Percentiles rank a stretch among this genome's conserved stretches.
These are phyloP conservation scores for Blakeslea trispora DNA, from an alignment of 371 early-diverging fungal genomes.

Conservation along the genomic window DNA sequence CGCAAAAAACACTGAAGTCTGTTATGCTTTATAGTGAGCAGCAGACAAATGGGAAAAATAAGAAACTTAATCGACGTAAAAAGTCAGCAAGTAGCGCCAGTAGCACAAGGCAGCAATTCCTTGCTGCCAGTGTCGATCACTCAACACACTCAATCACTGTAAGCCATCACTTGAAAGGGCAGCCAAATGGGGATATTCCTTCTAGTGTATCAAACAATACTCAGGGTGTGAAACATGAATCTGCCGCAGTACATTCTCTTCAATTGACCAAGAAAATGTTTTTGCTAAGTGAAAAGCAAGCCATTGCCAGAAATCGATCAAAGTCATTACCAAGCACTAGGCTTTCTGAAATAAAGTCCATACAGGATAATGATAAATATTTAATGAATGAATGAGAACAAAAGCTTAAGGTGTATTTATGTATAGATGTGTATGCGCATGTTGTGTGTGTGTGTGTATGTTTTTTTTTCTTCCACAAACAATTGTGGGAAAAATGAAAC, in stretches of 20 bases:
- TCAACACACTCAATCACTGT: conserved; percentile 2
- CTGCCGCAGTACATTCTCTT: conserved; percentile 16
- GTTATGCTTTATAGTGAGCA: conserved; percentile 14
- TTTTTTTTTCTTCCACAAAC: not conserved
- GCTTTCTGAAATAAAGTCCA: conserved; percentile 12
- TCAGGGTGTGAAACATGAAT: not conserved
- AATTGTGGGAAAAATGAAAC: not conserved
- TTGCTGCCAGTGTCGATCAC: conserved; percentile 16
- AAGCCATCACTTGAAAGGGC: conserved; percentile 8
- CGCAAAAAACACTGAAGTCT: conserved; percentile 21
- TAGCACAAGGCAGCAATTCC: conserved; percentile 2
- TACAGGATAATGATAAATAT: conserved; percentile 4
- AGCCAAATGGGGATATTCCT: not conserved
- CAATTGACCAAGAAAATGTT: conserved; percentile 22
- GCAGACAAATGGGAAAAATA: not conserved
- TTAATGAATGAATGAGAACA: not conserved
- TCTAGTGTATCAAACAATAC: not conserved
- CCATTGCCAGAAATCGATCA: conserved; percentile 17
- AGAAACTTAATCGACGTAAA: conserved; percentile 2
- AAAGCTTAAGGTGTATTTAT: not conserved
- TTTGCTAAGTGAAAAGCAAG: conserved; percentile 6
- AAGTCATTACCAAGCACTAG: conserved; percentile 27
- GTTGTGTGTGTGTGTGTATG: too few species aligned
- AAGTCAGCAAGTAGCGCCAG: not conserved
- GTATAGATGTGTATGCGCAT: too few species aligned